Conservation (phyloP, 768 basidiomycete species). For the Chalciporus pseudorubinellus region DNA sequence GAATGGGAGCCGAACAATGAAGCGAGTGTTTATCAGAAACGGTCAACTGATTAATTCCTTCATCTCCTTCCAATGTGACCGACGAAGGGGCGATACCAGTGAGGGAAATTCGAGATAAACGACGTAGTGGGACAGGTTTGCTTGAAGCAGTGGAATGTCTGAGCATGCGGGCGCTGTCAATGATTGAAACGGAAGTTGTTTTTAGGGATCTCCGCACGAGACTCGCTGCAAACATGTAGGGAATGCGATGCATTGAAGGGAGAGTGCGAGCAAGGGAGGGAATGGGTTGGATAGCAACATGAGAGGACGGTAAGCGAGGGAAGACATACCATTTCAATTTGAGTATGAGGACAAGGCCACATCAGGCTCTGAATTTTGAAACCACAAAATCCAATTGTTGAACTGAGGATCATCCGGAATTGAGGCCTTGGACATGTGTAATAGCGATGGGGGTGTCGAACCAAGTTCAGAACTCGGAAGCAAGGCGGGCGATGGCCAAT, state of each 20-base stretch:
- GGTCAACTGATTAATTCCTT: neutral
- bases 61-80: neutral
- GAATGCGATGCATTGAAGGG: constrained; percentile 5
- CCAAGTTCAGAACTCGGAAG: neutral
- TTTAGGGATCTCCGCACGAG: neutral
- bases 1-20: neutral
- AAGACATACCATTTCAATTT: constrained; percentile 3
- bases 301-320: constrained; percentile 13
- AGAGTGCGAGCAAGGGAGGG: neutral
- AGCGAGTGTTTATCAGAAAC: neutral
- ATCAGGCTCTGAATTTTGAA: constrained; percentile 1
- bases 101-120: neutral
- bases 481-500: neutral
- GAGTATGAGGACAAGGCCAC: neutral
- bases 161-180: neutral
- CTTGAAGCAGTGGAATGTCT: neutral
- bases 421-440: neutral
- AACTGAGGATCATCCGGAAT: neutral
- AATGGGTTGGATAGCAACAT: constrained; percentile 5
- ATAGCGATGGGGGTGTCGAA: neutral
- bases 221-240: constrained; percentile 18
- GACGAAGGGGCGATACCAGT: neutral
- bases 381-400: constrained; percentile 6
- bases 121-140: neutral
- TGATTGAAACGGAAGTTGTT: neutral